These are phyloP conservation scores for Cornus kousa DNA, from an alignment of 148 eudicot genomes.

Conservation along the genomic window DNA sequence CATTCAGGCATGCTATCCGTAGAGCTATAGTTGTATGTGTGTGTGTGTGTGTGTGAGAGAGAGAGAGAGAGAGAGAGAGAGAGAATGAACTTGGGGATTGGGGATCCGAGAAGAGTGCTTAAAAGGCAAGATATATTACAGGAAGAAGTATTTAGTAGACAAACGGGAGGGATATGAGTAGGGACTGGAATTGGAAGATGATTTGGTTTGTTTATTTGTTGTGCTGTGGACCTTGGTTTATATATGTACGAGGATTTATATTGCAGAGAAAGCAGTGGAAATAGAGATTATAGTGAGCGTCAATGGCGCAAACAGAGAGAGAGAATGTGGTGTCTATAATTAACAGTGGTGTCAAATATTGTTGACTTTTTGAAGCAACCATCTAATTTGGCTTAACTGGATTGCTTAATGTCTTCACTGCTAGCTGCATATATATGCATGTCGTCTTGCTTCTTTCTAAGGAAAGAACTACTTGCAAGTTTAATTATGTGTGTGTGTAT, in stretches of 20 bases:
- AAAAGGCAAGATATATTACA: conserved; percentile 32
- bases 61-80: conserved; percentile 26
- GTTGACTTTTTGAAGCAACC: not conserved
- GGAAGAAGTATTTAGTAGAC: not conserved
- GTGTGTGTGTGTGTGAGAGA: conserved; percentile 12
- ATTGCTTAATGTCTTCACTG: not conserved
- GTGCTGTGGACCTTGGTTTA: not conserved
- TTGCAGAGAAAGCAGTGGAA: not conserved
- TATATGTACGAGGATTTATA: not conserved
- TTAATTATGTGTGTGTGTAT: too few species aligned
- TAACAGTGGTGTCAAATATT: not conserved
- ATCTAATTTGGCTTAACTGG: not conserved
- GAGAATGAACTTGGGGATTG: conserved; percentile 8
- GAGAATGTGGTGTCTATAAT: conserved; percentile 2
- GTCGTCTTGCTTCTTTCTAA: not conserved
- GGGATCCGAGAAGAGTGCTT: conserved; percentile 29
- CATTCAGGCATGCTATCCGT: conserved; percentile 74
- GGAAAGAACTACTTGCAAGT: not conserved
- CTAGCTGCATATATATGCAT: not conserved
- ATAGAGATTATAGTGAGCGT: not conserved
- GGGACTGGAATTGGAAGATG: not conserved
- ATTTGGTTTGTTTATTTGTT: not conserved
- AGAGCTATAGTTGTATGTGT: conserved; percentile 6
- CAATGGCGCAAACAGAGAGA: not conserved
- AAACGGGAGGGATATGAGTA: not conserved